phyloP scores from a whole-genome alignment of 164 flowering plant genomes.

The Nelumbo lutea region DNA sequence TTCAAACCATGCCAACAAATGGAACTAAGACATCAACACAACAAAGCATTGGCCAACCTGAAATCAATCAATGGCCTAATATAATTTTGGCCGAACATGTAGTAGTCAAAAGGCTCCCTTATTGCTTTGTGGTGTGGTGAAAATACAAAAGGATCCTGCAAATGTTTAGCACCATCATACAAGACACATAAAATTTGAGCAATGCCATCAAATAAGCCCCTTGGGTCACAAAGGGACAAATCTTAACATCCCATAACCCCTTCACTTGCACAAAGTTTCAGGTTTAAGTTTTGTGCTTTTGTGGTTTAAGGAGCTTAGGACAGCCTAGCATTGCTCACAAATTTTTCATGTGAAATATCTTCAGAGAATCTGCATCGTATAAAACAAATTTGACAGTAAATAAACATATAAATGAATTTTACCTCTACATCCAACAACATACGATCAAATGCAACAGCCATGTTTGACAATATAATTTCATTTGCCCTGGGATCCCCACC shows the following conservation, averaged over 20 bases:
- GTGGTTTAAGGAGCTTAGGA: no score
- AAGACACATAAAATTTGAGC: constrained; percentile 8
- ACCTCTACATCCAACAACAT: constrained; percentile 76
- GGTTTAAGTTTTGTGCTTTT: no score
- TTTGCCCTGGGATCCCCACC: constrained; percentile 70
- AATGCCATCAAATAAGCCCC: no score
- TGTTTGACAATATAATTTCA: constrained; percentile 66
- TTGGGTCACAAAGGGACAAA: no score
- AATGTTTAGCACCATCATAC: constrained; percentile 10
- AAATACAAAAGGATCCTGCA: constrained; percentile 82
- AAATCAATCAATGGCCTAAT: constrained; percentile 84
- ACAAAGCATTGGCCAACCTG: constrained; percentile 38
- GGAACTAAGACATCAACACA: neutral
- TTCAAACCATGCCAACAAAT: constrained; percentile 7
- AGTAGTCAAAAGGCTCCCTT: constrained; percentile 93
- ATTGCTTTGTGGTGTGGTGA: constrained; percentile 73
- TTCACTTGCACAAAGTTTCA: no score
- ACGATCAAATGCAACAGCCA: constrained; percentile 69
- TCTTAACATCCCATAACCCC: no score
- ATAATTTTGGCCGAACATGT: constrained; percentile 81
- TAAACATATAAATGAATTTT: constrained; percentile 8
- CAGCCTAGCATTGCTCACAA: no score
- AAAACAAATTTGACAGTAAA: no score
- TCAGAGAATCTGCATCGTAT: no score
- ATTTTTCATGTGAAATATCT: no score